Base-by-base conservation (phyloP, 148 eudicot species). In the Salicornia ramosissima region DNA sequence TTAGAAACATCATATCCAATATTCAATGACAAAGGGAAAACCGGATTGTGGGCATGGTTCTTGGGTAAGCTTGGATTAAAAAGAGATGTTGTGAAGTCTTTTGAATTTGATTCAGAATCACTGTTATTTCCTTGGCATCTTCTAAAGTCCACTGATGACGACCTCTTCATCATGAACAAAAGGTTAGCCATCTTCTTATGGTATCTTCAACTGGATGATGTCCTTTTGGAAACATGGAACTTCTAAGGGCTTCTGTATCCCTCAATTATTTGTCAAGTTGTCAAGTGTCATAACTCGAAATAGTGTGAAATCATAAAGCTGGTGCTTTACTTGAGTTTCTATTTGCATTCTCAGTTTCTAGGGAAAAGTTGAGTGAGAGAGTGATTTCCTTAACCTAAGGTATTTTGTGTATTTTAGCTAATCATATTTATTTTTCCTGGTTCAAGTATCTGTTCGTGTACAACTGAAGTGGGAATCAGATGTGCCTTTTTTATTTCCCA, bases 41-140 rank as follows among this genome's bases (percentile, higher is more conserved):
- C 65, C 63, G 84, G 89, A 60, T 28, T 88, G 29, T 88, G 86
- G 92, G 73, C 82, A 42, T 82, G 98, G 97, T 73, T 90, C 46
- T 29, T 75, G 77, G 79, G 68, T 74, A 88, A 86, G 80, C 68
- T 94, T 52, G 76, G 91, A 80, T 71, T 59, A 40, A 75, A 74
- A 59, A 78, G 69, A 69, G 77, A 75, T 28, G 64, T 31, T 68
- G 14, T 25, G 51, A 74, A 68, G 68, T 75, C 91, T 30, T 86
- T 82, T 47, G 86, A 79, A 36, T 67, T 69, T 67, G 72, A 82
- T 79, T 76, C 86, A 40, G 77, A 83, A 16, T 65, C 85, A 65
- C 71, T 88, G 55, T 73, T 84, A 69, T 88, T 87, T 77, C 98
- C 98, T 43, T 94, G 97, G 97, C 97, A 94, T 86, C 83, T 94